Evolutionary conservation across 2,329 filamentous ascomycete genomes (phyloP), one percentile per base, ranked within the genome.

Genomic region (Hypoxylon sp.): DNA sequence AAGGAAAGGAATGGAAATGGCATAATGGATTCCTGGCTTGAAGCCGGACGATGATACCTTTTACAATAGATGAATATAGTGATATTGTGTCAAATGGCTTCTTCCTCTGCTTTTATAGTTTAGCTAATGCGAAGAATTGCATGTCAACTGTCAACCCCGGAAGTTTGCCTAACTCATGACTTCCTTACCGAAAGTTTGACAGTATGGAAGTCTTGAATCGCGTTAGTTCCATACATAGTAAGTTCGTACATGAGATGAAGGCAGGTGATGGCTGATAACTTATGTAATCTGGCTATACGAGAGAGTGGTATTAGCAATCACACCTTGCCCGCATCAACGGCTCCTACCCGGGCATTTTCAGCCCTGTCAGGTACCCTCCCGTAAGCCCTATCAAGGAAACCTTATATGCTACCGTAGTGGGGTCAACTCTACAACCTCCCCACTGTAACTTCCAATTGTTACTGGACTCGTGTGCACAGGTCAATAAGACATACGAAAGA

Each of bases 31-130:
- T 64, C 39, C 63, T 17, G 63, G 69, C 63, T 67, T 31, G 55
- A 68, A 37, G 60, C 63, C 39, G 46, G 33, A 63, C 17, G 54
- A 71, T 69, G 68, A 68, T 69, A 66, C 62, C 59, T 54, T 14
- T 47, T 70, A 48, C 63, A 56, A 66, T 63, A 63, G 19, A 70
- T 47, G n/a, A 63, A 55, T 56, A n/a, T 8, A 63, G 22, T 67
- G 60, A 61, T 59, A 19, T 58, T 67, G 33, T 17, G 26, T 54
- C 24, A 26, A 48, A 48, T 3, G 17, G 53, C 37, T 47, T 11
- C 14, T 4, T 48, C 13, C 44, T 6, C 22, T 14, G 2, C 35
- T 29, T 17, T 46, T 19, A 8, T 35, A 22, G 11, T 29, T 29
- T 11, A 9, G 24, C 10, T 29, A 19, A 29, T 51, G 33, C 42